Evolutionary conservation across 1,139 yeast genomes (phyloP).

Genomic region (Magnusiomyces magnusii): DNA sequence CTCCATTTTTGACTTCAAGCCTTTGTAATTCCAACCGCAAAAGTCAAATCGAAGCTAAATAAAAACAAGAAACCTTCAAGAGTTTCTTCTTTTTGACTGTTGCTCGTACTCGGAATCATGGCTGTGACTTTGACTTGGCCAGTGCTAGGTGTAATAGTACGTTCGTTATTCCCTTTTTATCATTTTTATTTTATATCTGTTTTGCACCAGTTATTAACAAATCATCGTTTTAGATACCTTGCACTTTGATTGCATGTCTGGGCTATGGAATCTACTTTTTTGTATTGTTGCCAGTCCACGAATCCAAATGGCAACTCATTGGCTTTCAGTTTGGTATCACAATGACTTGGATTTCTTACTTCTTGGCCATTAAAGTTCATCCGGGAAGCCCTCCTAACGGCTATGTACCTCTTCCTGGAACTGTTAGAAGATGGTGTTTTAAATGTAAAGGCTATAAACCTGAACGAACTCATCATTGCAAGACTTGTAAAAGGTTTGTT

Average conservation of each 20-base stretch:
- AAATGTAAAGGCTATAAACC: slow-evolving; percentile 66
- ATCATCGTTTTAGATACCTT: slow-evolving; percentile 47
- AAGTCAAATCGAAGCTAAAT: too few species aligned
- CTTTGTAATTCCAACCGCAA: too few species aligned
- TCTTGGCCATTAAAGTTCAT: slow-evolving; percentile 46
- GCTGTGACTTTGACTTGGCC: slow-evolving; percentile 30
- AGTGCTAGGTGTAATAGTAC: slow-evolving; percentile 6
- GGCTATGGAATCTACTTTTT: slow-evolving; percentile 62
- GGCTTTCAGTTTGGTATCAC: slow-evolving; percentile 44
- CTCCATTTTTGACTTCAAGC: too few species aligned
- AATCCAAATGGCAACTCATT: slow-evolving; percentile 38
- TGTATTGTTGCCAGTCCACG: slow-evolving; percentile 42
- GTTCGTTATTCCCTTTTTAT: not conserved
- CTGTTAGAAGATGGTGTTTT: slow-evolving; percentile 55
- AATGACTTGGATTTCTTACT: slow-evolving; percentile 67
- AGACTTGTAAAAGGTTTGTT: slow-evolving; percentile 31
- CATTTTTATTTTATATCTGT: too few species aligned
- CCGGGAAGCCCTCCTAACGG: slow-evolving; percentile 54
- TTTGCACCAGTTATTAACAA: too few species aligned
- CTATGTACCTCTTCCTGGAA: slow-evolving; percentile 35
- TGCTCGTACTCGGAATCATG: too few species aligned
- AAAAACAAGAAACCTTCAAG: too few species aligned
- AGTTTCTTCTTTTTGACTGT: not conserved
- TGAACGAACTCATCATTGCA: slow-evolving; percentile 75
- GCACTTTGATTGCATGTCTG: slow-evolving; percentile 47